Percentiles rank a stretch among this genome's conserved stretches.
Conservation (phyloP, 352 stramenopile genomes). For the Blastocystis sp. region DNA sequence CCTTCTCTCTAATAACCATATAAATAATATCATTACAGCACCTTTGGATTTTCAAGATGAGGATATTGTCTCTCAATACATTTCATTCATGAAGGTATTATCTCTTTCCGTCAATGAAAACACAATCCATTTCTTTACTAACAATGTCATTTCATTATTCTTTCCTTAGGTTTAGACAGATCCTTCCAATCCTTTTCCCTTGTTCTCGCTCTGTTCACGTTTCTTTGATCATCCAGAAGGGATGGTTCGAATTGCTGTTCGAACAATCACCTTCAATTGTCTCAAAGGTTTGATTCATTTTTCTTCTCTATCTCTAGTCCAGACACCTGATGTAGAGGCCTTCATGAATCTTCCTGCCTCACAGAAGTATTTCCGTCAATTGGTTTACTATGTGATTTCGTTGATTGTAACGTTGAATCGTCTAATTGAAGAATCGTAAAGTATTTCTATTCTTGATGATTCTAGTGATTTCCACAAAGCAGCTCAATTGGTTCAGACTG, state of each 20-base stretch:
- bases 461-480: not conserved
- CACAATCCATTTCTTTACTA: conserved; percentile 66
- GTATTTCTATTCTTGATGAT: not conserved
- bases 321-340: not conserved
- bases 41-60: conserved; percentile 64
- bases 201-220: conserved; percentile 61
- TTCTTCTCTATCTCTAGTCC: not conserved
- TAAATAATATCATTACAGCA: conserved; percentile 64
- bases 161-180: conserved; percentile 15
- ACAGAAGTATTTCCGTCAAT: conserved; percentile 26
- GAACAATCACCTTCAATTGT: conserved; percentile 65
- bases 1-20: conserved; percentile 65
- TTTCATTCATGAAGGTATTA: conserved; percentile 65
- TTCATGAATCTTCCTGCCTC: conserved; percentile 11
- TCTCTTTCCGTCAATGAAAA: conserved; percentile 64
- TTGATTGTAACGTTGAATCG: conserved; percentile 4
- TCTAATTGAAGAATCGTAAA: not conserved
- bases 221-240: conserved; percentile 65
- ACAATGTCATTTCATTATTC: conserved; percentile 13
- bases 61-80: conserved; percentile 65
- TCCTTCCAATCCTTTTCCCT: conserved; percentile 59
- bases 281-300: not conserved
- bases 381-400: conserved; percentile 47
- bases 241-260: conserved; percentile 65
- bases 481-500: not conserved